Evolutionary conservation across 352 stramenopile species (phyloP).

Genomic region (Phytophthora cajani): DNA sequence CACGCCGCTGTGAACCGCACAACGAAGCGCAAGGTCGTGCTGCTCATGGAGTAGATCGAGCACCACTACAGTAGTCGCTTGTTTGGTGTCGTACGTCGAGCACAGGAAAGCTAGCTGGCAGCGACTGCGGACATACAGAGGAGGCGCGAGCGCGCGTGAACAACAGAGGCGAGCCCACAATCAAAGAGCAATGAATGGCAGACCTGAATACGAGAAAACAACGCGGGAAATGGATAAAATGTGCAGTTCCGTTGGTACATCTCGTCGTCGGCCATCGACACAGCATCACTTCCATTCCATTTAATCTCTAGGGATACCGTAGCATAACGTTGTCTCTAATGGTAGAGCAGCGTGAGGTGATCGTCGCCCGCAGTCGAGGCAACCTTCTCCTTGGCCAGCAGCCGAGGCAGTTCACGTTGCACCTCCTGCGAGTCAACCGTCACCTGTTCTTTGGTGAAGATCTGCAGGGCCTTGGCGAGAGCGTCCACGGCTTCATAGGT

Average conservation of each 20-base stretch:
- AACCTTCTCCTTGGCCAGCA: conserved; percentile 44
- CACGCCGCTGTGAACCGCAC: conserved; percentile 74
- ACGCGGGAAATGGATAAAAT: conserved; percentile 35
- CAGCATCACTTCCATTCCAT: conserved; percentile 10
- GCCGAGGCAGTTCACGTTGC: conserved; percentile 34
- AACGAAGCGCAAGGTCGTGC: conserved; percentile 85
- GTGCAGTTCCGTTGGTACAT: conserved; percentile 26
- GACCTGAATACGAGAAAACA: conserved; percentile 37
- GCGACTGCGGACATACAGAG: conserved; percentile 19
- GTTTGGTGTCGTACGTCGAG: conserved; percentile 25
- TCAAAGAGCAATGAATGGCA: conserved; percentile 35
- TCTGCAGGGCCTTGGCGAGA: conserved; percentile 42
- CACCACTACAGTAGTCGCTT: conserved; percentile 12
- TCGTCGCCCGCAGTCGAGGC: conserved; percentile 27
- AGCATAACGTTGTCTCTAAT: conserved; percentile 33
- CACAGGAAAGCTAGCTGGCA: conserved; percentile 31
- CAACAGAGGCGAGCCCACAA: conserved; percentile 28
- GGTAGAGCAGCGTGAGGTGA: conserved; percentile 54
- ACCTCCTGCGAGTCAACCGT: conserved; percentile 46
- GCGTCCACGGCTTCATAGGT: conserved; percentile 61
- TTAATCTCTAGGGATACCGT: conserved; percentile 8
- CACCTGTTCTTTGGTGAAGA: conserved; percentile 40
- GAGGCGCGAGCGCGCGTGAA: background rate
- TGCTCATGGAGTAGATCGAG: conserved; percentile 78
- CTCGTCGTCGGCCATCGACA: conserved; percentile 1